Percentiles rank a stretch among this genome's conserved stretches.
These are phyloP conservation scores for Coccinonectria pachysandricola DNA, from an alignment of 2,329 filamentous ascomycete species.

Conservation along the genomic window DNA sequence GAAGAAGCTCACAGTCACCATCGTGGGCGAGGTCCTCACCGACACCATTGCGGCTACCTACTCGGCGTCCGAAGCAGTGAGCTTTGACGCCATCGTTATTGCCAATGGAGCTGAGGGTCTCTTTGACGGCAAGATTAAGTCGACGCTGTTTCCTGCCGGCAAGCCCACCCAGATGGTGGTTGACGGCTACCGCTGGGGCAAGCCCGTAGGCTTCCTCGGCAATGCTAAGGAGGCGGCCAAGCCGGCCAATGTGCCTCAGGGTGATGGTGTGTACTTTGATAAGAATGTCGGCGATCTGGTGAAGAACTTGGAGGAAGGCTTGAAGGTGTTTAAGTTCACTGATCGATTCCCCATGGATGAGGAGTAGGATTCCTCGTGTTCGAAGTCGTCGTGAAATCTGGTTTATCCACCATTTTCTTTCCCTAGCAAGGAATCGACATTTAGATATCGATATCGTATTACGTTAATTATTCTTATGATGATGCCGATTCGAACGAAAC, in stretches of 20 bases:
- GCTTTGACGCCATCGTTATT: slow-evolving; percentile 54
- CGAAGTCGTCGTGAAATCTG: no score
- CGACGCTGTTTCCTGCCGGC: slow-evolving; percentile 51
- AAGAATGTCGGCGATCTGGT: slow-evolving; percentile 29
- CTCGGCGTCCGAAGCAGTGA: slow-evolving; percentile 49
- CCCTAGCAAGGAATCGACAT: no score
- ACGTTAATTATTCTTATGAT: no score
- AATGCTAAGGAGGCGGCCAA: slow-evolving; percentile 26
- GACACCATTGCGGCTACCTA: slow-evolving; percentile 53
- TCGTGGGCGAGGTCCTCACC: slow-evolving; percentile 49
- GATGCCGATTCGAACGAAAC: no score
- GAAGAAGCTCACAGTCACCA: slow-evolving; percentile 43
- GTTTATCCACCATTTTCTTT: no score
- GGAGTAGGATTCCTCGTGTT: no score
- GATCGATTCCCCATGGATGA: slow-evolving; percentile 51
- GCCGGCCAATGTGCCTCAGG: slow-evolving; percentile 32
- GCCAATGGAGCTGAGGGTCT: slow-evolving; percentile 40
- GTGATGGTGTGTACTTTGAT: slow-evolving; percentile 31
- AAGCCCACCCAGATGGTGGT: slow-evolving; percentile 53
- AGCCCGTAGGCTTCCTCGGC: slow-evolving; percentile 55
- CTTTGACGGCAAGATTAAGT: slow-evolving; percentile 34
- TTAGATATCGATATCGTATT: no score
- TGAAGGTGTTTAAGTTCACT: slow-evolving; percentile 56
- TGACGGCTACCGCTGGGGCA: slow-evolving; percentile 58
- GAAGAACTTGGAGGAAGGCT: slow-evolving; percentile 41